A percentile compares a stretch with the other conserved stretches of the same genome.
Conservation (phyloP, 495 filamentous ascomycete genomes). For the Daldinia concentrica region DNA sequence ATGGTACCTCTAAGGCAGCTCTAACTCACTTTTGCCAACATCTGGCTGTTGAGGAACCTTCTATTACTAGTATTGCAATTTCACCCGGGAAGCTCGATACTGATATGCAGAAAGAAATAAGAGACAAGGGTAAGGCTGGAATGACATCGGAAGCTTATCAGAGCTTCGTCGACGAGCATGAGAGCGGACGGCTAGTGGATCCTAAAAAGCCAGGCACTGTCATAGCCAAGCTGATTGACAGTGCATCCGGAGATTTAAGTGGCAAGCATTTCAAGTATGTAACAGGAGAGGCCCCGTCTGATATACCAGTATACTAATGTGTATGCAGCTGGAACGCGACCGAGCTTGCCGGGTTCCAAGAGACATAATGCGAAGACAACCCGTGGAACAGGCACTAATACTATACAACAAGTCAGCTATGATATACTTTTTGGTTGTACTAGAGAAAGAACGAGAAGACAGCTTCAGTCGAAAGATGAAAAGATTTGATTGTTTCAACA, state of each 20-base stretch:
- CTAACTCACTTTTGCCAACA: conserved; percentile 82
- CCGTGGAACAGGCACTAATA: conserved; percentile 22
- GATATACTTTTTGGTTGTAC: background rate
- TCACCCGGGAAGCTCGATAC: conserved; percentile 91
- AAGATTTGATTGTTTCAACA: conserved; percentile 84
- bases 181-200: conserved; percentile 75
- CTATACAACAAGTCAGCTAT: conserved; percentile 15
- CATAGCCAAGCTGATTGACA: conserved; percentile 76
- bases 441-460: conserved; percentile 27
- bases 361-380: conserved; percentile 33
- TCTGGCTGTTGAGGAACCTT: conserved; percentile 80
- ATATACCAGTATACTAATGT: conserved; percentile 51
- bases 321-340: conserved; percentile 73
- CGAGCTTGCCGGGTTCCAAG: conserved; percentile 71
- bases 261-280: conserved; percentile 77
- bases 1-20: conserved; percentile 88
- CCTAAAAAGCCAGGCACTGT: conserved; percentile 88
- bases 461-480: conserved; percentile 96
- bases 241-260: conserved; percentile 69
- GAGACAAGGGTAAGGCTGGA: conserved; percentile 70
- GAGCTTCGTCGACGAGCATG: conserved; percentile 72
- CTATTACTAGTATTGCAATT: conserved; percentile 73
- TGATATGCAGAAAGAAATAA: conserved; percentile 87
- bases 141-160: conserved; percentile 73
- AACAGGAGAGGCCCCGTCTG: background rate